Base-by-base conservation (phyloP, 2,329 filamentous ascomycete species). In the Nigrospora osmanthi region DNA sequence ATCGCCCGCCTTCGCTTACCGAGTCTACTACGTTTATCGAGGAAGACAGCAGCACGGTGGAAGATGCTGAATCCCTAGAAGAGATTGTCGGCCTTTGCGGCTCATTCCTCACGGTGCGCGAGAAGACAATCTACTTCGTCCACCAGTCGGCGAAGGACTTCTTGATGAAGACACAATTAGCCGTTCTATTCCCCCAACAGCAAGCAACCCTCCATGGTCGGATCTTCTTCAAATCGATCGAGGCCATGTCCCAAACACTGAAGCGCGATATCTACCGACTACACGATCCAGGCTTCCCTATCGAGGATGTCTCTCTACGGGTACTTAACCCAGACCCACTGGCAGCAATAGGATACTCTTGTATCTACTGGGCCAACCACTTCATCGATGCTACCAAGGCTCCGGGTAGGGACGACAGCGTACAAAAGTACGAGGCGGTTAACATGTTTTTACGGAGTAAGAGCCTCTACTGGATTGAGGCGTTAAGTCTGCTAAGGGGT, bases 91-190 rank as follows among this genome's bases (percentile, higher is more conserved):
- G 48, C 2, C 14, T 46, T 4, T 72, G 64, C 48, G 63, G 66
- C 16, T 72, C 64, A 6, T 68, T 72, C 42, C 50, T 72, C 0
- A 66, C 57, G 1, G n/a, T 66, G 23, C 54, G 53, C 33, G 42
- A 63, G 1, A 46, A 35, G 2, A 48, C 31, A 1, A 38, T 71
- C 7, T 62, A 55, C 38, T 61, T 69, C 48, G 56, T 72, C 1
- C 66, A 72, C 46, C 62, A 68, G 45, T 71, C 67, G 6, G 69
- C 66, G 0, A 69, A 69, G 48, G 68, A 72, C n/a, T 68, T 58
- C 48, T 45, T 73, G 3, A 32, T 46, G 7, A 19, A 52, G 30
- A 45, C 55, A 10, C 51, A 49, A 41, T 44, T 40, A 11, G 14
- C 40, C n/a, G 35, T 48, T 14, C 50, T 69, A 6, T 63, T 67